Percentiles rank a stretch among this genome's conserved stretches.
Conservation (phyloP, 495 filamentous ascomycete genomes). For the Aspergillus indologenus region DNA sequence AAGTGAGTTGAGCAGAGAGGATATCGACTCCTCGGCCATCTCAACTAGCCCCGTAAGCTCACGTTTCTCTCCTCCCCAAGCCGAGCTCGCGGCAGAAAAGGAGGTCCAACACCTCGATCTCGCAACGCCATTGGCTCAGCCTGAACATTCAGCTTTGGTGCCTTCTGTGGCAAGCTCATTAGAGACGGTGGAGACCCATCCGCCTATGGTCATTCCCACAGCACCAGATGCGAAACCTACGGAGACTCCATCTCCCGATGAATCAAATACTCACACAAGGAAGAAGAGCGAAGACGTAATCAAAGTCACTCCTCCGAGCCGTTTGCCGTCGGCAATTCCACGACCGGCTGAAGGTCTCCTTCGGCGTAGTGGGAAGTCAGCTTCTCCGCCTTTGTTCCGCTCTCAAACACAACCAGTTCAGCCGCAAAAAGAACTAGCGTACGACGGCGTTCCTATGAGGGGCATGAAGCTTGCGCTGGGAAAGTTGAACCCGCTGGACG, state of each 20-base stretch:
- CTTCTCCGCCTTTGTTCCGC: constrained; percentile 65
- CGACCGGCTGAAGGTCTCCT: constrained; percentile 46
- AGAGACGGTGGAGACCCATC: constrained; percentile 11
- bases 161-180: constrained; percentile 8
- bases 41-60: constrained; percentile 18
- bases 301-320: constrained; percentile 22
- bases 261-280: constrained; percentile 2
- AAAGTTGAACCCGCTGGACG: constrained; percentile 19
- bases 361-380: constrained; percentile 35
- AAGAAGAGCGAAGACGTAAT: constrained; percentile 11
- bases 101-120: constrained; percentile 70
- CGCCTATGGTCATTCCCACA: constrained; percentile 9
- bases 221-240: constrained; percentile 9
- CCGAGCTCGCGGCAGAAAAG: constrained; percentile 36
- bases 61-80: constrained; percentile 24
- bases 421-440: constrained; percentile 27
- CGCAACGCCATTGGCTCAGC: constrained; percentile 51
- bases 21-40: constrained; percentile 18
- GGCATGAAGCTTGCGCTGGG: constrained; percentile 25
- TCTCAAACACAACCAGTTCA: constrained; percentile 68
- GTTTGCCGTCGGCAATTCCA: constrained; percentile 49
- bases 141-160: constrained; percentile 20
- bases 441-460: constrained; percentile 19
- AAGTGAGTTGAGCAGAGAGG: constrained; percentile 13
- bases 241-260: not conserved